These are phyloP conservation scores for Scalesia atractyloides DNA, from an alignment of 129 eudicot species.

Conservation along the genomic window DNA sequence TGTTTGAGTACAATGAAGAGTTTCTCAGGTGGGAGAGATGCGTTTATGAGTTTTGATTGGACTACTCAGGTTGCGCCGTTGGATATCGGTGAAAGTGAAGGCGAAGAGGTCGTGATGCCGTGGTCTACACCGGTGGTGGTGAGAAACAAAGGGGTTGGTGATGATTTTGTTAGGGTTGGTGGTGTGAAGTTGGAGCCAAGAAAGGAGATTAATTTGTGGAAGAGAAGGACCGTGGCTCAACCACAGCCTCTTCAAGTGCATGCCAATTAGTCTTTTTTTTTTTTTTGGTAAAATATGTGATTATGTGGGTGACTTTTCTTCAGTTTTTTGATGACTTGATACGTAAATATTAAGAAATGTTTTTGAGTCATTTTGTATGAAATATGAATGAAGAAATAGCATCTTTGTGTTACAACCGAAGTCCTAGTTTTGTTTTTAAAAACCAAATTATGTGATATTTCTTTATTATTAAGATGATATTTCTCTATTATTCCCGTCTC, in stretches of 20 bases:
- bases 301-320: not conserved
- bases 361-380: constrained; percentile 20
- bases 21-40: constrained; percentile 61
- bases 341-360: constrained; percentile 13
- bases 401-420: not conserved
- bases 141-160: constrained; percentile 36
- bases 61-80: constrained; percentile 59
- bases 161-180: constrained; percentile 18
- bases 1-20: constrained; percentile 57
- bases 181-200: constrained; percentile 53
- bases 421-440: no score
- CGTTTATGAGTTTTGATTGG: constrained; percentile 60
- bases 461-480: no score
- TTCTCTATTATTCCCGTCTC: no score
- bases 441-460: no score
- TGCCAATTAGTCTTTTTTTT: not conserved
- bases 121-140: constrained; percentile 56
- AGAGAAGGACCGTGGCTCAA: constrained; percentile 82
- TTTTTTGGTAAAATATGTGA: not conserved
- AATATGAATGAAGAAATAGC: not conserved
- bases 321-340: constrained; percentile 25
- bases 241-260: constrained; percentile 67
- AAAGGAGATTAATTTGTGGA: constrained; percentile 82
- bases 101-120: constrained; percentile 32
- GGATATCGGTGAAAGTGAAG: constrained; percentile 24